Base-by-base conservation (phyloP, 495 filamentous ascomycete genomes). In the Evernia prunastri region DNA sequence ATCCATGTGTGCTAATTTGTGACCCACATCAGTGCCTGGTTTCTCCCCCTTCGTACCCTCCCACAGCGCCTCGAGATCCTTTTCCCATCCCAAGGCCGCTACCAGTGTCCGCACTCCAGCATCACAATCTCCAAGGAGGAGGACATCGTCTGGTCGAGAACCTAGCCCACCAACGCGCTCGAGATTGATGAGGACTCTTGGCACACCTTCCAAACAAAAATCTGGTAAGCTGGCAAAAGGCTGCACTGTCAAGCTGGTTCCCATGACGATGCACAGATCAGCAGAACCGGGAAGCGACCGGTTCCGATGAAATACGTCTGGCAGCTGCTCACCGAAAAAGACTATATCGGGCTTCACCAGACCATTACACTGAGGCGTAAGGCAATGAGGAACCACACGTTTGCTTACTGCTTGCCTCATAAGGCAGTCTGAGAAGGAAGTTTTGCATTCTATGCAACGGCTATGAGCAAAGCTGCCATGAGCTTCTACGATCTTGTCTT, bases 271-370 rank as follows among this genome's bases (percentile, higher is more conserved):
- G 58, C 86, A 85, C 36, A 97, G 75, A 73, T 97, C 93, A 5
- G 92, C 90, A 65, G 79, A 71, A 20, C 69, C 75, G 2, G 85
- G 82, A 23, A 88, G 68, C 29, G 69, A 63, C 27, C 77, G 75
- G 64, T 86, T 88, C 5, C 74, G 67, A 68, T 87, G 86, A 73
- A 97, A 98, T 0, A 72, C 69, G 13, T 73, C 72, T 0, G 94
- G 95, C 35, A 98, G 76, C 31, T 84, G 78, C 75, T 98, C 94
- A 54, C 93, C 94, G 69, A 97, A 98, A 76, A 98, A 98, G 5
- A 96, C 91, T 75, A 98, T 97, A 69, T 97, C 93, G 4, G 94
- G 94, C 75, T 98, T 97, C 57, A 97, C 91, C 9, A 96, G 73
- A 0, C 92, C 93, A 27, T 83, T 78, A 72, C 95, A 98, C 35